Conservation (phyloP, 495 filamentous ascomycete genomes). For the Talaromyces ruber region DNA sequence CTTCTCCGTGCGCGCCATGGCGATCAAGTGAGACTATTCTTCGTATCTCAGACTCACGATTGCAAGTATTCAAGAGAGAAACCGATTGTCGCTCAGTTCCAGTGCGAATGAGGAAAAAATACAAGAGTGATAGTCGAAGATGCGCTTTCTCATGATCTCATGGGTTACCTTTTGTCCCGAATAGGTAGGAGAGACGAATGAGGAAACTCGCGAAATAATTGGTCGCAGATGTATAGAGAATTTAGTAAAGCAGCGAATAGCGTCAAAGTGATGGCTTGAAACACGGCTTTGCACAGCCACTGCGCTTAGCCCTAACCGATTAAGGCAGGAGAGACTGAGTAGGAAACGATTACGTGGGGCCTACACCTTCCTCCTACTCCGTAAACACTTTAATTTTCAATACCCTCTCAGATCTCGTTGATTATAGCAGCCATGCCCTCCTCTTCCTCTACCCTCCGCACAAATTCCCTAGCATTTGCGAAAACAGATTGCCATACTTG, state of each 20-base stretch:
- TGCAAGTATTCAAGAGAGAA: background rate
- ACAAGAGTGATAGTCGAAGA: background rate
- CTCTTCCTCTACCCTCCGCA: background rate
- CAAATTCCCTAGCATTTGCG: constrained; percentile 3
- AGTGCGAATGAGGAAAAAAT: background rate
- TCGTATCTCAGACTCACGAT: background rate
- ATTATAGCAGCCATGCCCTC: background rate
- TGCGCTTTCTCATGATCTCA: background rate
- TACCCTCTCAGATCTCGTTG: background rate
- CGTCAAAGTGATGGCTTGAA: background rate
- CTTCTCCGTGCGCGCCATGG: constrained; percentile 25
- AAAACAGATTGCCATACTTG: constrained; percentile 4
- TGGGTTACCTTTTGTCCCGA: background rate
- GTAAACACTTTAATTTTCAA: too few relatives aligned
- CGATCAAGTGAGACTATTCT: background rate
- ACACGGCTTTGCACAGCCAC: background rate
- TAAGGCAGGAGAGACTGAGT: background rate
- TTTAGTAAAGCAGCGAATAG: background rate
- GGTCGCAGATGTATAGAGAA: background rate
- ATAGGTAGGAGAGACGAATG: background rate
- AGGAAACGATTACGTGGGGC: background rate
- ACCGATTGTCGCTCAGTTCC: background rate
- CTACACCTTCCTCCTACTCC: background rate
- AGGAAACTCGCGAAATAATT: background rate
- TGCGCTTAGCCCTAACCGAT: background rate